Evolutionary conservation across 345 rosid species (phyloP).

Genomic region (Passiflora organensis): DNA sequence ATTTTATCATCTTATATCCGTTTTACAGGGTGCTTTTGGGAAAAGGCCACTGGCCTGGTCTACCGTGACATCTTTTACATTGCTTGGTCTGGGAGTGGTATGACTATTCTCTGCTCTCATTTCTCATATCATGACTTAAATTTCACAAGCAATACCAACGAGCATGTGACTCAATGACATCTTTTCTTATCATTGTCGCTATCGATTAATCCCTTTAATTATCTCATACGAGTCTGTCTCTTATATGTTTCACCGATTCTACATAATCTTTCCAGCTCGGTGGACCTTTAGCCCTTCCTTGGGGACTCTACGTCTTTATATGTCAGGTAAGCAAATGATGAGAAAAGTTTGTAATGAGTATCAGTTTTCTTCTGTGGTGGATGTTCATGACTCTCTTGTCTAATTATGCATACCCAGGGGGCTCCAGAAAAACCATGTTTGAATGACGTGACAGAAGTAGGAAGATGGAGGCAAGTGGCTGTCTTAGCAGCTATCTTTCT

Average conservation of each 20-base stretch:
- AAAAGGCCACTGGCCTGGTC: conserved; percentile 55
- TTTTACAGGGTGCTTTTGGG: conserved; percentile 77
- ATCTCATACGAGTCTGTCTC: no score
- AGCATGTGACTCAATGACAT: no score
- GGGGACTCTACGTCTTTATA: conserved; percentile 88
- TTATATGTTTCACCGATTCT: no score
- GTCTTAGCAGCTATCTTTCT: conserved; percentile 50
- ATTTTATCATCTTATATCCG: no score
- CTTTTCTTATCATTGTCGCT: no score
- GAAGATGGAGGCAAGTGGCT: conserved; percentile 77
- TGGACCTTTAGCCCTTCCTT: conserved; percentile 88
- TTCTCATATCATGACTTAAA: background rate
- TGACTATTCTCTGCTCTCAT: conserved; percentile 10
- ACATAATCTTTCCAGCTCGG: conserved; percentile 54
- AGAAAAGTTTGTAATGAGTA: background rate
- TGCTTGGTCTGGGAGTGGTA: conserved; percentile 95
- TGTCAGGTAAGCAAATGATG: conserved; percentile 57
- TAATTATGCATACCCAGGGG: conserved; percentile 40
- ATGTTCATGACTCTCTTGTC: background rate
- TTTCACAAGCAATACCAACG: no score
- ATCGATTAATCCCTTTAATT: no score
- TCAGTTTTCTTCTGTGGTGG: background rate
- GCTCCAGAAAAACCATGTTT: conserved; percentile 86
- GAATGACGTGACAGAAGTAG: conserved; percentile 87
- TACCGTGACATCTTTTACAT: conserved; percentile 71